Percentiles rank a stretch among this genome's conserved stretches.
Evolutionary conservation across 305 asterid species (phyloP).

Genomic region (Rubia occidens): DNA sequence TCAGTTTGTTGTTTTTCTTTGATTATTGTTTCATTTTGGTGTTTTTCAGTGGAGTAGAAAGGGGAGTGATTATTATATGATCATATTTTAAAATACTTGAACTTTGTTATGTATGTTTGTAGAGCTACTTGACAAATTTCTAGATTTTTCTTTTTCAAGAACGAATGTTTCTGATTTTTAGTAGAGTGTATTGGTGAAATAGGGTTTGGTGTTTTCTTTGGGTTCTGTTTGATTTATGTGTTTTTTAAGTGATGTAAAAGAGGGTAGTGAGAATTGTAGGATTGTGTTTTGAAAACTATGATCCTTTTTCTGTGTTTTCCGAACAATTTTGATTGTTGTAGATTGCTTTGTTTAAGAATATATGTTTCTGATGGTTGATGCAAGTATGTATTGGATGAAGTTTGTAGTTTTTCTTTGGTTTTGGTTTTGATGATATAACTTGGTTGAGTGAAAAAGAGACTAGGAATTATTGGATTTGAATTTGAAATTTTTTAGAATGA

Average conservation of each 20-base stretch:
- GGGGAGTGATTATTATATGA: neutral
- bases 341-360: too few species aligned
- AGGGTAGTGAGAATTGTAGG: neutral
- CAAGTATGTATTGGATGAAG: neutral
- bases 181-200: neutral
- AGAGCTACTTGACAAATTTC: neutral
- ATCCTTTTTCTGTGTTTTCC: neutral
- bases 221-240: neutral
- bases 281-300: neutral
- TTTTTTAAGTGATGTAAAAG: neutral
- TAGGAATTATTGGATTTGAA: neutral
- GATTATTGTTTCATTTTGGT: neutral
- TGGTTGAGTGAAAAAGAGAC: neutral
- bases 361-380: too few species aligned
- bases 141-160: neutral
- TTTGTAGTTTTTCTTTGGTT: neutral
- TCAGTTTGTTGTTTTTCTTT: neutral
- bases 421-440: neutral
- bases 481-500: too few species aligned
- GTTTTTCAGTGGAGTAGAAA: neutral
- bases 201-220: neutral
- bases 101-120: neutral
- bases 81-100: neutral
- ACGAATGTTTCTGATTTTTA: too few species aligned
- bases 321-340: too few species aligned